Evolutionary conservation across 164 flowering plant genomes (phyloP).

Genomic region (Vitis riparia): DNA sequence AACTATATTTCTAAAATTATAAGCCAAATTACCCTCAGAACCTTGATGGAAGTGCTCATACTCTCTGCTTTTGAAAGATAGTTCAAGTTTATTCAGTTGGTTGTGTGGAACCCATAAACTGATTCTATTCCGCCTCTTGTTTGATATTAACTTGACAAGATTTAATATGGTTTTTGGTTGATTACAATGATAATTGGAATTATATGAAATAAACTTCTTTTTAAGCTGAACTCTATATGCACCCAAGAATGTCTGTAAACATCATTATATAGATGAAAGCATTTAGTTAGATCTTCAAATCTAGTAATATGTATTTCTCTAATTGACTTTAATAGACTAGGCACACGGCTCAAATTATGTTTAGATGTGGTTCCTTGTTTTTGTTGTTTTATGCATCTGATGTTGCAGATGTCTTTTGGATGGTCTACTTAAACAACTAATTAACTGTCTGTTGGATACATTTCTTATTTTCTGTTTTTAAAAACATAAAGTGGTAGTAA

Average conservation of each 20-base stretch:
- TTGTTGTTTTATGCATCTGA: too few species aligned
- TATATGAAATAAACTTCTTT: neutral
- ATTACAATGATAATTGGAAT: too few species aligned
- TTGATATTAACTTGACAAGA: too few species aligned
- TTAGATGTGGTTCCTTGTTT: too few species aligned
- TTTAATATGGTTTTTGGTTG: too few species aligned
- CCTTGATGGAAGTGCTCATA: conserved; percentile 1
- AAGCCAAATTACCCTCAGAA: neutral
- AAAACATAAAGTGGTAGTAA: too few species aligned
- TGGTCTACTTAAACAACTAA: too few species aligned
- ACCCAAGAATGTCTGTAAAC: neutral
- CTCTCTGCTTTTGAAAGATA: neutral
- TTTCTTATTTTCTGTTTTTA: too few species aligned
- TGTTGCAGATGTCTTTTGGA: too few species aligned
- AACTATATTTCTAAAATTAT: neutral
- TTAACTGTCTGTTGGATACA: too few species aligned
- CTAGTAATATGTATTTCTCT: neutral
- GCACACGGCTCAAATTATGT: neutral
- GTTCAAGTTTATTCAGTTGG: neutral
- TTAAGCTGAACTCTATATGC: neutral
- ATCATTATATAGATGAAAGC: neutral
- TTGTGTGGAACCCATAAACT: neutral
- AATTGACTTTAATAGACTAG: neutral
- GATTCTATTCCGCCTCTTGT: too few species aligned
- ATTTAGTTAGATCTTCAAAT: neutral